These are phyloP conservation scores for Leonotis leonurus DNA, from an alignment of 257 asterid species.

Conservation along the genomic window DNA sequence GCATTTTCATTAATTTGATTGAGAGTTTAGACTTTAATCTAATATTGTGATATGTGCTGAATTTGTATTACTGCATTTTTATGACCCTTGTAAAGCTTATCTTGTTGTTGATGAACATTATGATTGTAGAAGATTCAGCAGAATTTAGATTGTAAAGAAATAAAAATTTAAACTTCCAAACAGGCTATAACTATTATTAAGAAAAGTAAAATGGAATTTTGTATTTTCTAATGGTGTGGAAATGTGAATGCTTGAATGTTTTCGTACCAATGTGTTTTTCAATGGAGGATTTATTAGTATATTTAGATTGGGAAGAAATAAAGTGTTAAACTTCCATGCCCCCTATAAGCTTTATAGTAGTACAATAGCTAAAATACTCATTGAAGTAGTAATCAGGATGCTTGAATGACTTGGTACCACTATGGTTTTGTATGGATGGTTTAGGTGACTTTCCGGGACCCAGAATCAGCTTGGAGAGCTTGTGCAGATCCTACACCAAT, in stretches of 20 bases:
- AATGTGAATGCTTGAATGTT: conserved; percentile 38
- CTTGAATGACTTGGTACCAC: conserved; percentile 44
- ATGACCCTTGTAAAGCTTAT: background rate
- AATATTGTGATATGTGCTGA: no score
- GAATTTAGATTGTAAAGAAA: background rate
- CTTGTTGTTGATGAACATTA: conserved; percentile 14
- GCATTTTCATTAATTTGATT: conserved; percentile 39
- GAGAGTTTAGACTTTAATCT: background rate
- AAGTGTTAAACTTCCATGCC: background rate
- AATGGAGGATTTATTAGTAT: background rate
- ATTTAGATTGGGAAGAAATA: background rate
- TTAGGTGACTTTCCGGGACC: conserved; percentile 98
- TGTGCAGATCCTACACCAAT: conserved; percentile 88
- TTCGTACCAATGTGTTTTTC: conserved; percentile 45
- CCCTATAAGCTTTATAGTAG: background rate
- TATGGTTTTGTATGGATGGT: conserved; percentile 69
- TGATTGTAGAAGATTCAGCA: background rate
- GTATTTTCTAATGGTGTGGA: conserved; percentile 1
- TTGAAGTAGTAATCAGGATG: conserved; percentile 24
- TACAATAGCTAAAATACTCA: no score
- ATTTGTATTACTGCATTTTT: no score
- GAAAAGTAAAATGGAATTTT: conserved; percentile 6
- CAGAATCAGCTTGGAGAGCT: conserved; percentile 95
- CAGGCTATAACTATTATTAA: background rate
- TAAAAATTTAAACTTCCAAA: background rate